A percentile compares a stretch with the other conserved stretches of the same genome.
Conservation (phyloP, 2,329 filamentous ascomycete genomes). For the Aspergillus tanneri region DNA sequence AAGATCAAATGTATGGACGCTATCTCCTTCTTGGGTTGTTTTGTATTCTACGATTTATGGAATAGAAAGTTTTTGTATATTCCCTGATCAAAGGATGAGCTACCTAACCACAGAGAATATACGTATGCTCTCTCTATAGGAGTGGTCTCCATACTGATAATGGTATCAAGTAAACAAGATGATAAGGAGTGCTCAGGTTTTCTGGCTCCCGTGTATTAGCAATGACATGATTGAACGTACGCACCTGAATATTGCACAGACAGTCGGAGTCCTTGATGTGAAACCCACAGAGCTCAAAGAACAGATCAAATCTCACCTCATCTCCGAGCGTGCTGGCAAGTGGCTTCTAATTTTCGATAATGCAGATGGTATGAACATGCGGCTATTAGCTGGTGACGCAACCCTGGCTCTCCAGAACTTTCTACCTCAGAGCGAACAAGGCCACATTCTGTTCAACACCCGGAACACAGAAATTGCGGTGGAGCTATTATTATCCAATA, state of each 20-base stretch:
- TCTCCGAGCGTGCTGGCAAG: conserved; percentile 7
- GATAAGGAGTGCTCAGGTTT: conserved; percentile 21
- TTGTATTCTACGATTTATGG: too few species aligned
- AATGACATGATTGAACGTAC: conserved; percentile 17
- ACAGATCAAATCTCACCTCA: conserved; percentile 12
- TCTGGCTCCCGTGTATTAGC: conserved; percentile 31
- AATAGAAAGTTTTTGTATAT: too few species aligned
- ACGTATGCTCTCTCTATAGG: too few species aligned
- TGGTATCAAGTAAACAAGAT: too few species aligned
- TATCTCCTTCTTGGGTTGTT: too few species aligned
- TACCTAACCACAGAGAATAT: too few species aligned
- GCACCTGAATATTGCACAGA: conserved; percentile 11
- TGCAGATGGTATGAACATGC: conserved; percentile 24
- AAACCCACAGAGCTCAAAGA: conserved; percentile 8
- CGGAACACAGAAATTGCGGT: conserved; percentile 20
- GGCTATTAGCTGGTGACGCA: neutral
- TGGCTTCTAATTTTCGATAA: conserved; percentile 29
- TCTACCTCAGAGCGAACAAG: conserved; percentile 22
- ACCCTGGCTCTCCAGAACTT: conserved; percentile 6
- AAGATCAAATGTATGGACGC: too few species aligned
- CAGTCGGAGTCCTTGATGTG: conserved; percentile 4
- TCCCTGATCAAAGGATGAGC: too few species aligned
- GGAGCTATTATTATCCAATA: conserved; percentile 19
- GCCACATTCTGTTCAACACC: conserved; percentile 29
- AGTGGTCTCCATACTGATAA: too few species aligned